These are phyloP conservation scores for Austroboletus niveus DNA, from an alignment of 1,284 basidiomycete species.

Conservation along the genomic window DNA sequence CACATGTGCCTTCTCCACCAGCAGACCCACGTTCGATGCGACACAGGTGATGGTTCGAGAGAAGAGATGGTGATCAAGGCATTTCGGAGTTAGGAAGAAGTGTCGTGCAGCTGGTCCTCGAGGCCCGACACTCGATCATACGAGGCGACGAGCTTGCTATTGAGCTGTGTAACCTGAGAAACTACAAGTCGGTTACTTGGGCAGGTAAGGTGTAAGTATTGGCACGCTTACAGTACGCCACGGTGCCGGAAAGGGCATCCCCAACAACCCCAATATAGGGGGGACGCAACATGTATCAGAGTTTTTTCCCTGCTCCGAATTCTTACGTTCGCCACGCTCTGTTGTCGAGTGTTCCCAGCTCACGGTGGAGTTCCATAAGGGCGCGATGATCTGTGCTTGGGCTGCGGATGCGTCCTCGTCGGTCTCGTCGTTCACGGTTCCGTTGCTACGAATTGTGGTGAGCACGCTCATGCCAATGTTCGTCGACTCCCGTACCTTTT, in stretches of 20 bases:
- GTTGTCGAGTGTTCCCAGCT: too few species aligned
- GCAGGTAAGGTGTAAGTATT: conserved; percentile 15
- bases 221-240: too few species aligned
- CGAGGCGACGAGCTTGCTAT: conserved; percentile 87
- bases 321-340: too few species aligned
- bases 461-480: conserved; percentile 3
- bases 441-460: conserved; percentile 4
- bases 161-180: conserved; percentile 52
- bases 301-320: too few species aligned
- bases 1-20: conserved; percentile 92
- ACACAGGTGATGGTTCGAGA: conserved; percentile 75
- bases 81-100: conserved; percentile 55
- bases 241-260: too few species aligned
- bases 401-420: conserved; percentile 50
- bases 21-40: conserved; percentile 81
- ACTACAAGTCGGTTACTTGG: conserved; percentile 60
- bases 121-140: conserved; percentile 92
- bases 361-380: conserved; percentile 48
- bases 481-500: conserved; percentile 7
- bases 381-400: conserved; percentile 72
- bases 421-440: conserved; percentile 12
- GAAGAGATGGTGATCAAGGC: conserved; percentile 63
- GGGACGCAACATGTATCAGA: too few species aligned
- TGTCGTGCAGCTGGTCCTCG: conserved; percentile 84
- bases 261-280: too few species aligned